phyloP scores from a whole-genome alignment of 2,329 filamentous ascomycete species.

The Aspergillus piperis region DNA sequence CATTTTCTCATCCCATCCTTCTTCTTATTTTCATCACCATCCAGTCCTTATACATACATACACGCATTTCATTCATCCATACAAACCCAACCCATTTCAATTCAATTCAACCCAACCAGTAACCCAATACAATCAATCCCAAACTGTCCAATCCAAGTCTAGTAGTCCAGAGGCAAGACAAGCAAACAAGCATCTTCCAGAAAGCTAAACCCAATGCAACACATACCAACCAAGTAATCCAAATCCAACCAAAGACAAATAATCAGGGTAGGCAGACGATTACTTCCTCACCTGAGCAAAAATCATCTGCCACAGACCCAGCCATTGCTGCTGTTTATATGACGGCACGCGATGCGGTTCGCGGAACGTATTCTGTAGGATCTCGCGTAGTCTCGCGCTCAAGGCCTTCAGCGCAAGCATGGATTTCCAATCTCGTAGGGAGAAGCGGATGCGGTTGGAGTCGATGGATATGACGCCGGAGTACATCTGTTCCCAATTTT shows the following conservation, averaged over 20 bases:
- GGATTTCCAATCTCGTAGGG: slow-evolving; percentile 83
- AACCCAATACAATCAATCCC: background rate
- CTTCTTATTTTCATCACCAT: too few species aligned
- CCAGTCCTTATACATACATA: background rate
- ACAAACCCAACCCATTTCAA: background rate
- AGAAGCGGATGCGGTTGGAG: slow-evolving; percentile 81
- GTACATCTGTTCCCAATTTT: slow-evolving; percentile 62
- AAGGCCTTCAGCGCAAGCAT: slow-evolving; percentile 86
- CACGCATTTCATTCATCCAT: background rate
- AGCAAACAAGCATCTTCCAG: background rate
- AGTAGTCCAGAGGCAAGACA: background rate
- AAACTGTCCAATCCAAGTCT: too few species aligned
- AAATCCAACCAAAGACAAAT: background rate
- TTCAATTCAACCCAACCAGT: background rate
- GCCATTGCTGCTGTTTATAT: slow-evolving; percentile 70
- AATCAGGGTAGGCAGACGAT: background rate
- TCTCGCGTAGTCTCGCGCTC: slow-evolving; percentile 70
- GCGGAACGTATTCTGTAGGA: slow-evolving; percentile 68
- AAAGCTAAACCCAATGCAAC: background rate
- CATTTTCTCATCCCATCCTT: too few species aligned
- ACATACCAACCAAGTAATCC: background rate
- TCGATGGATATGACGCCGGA: slow-evolving; percentile 85
- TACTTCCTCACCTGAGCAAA: slow-evolving; percentile 49
- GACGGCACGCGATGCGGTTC: slow-evolving; percentile 47
- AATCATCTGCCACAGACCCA: slow-evolving; percentile 72